These are phyloP conservation scores for Calamus simplicifolius DNA, from an alignment of 176 grass and related monocot genomes.

Conservation along the genomic window DNA sequence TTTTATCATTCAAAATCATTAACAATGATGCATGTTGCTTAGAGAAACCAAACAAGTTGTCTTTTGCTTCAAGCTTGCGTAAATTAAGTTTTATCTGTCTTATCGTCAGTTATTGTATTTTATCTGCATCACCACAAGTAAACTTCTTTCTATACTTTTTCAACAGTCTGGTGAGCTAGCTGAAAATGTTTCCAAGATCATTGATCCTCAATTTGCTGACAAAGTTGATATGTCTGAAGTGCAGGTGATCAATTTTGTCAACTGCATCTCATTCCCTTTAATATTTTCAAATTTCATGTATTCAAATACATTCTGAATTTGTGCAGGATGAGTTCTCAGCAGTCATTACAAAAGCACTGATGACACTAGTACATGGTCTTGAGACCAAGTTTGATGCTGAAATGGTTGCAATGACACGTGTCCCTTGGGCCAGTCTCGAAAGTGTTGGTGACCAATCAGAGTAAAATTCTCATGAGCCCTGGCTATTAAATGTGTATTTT, in stretches of 20 bases:
- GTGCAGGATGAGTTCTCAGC: slow-evolving; percentile 91
- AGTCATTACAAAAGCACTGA: slow-evolving; percentile 88
- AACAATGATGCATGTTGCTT: too few relatives aligned
- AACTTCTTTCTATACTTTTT: slow-evolving; percentile 9
- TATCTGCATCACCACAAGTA: background rate
- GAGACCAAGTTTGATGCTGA: slow-evolving; percentile 99
- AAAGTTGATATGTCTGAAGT: slow-evolving; percentile 98
- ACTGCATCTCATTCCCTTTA: slow-evolving; percentile 8
- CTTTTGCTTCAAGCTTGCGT: too few relatives aligned
- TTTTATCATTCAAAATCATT: too few relatives aligned
- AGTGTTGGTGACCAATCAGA: slow-evolving; percentile 98
- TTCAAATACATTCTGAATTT: slow-evolving; percentile 18
- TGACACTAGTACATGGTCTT: slow-evolving; percentile 92
- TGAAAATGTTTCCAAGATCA: slow-evolving; percentile 96
- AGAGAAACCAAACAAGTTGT: too few relatives aligned
- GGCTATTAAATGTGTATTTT: slow-evolving; percentile 12
- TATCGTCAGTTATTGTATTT: slow-evolving; percentile 1
- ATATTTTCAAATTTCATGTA: slow-evolving; percentile 12
- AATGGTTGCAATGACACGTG: slow-evolving; percentile 91
- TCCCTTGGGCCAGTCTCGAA: slow-evolving; percentile 94
- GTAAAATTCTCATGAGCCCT: slow-evolving; percentile 40
- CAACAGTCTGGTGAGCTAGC: slow-evolving; percentile 85
- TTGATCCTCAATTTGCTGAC: slow-evolving; percentile 71
- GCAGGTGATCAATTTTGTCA: slow-evolving; percentile 50
- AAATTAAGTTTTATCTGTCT: too few relatives aligned